Evolutionary conservation across 768 basidiomycete genomes (phyloP).

Genomic region (Calocera cornea): DNA sequence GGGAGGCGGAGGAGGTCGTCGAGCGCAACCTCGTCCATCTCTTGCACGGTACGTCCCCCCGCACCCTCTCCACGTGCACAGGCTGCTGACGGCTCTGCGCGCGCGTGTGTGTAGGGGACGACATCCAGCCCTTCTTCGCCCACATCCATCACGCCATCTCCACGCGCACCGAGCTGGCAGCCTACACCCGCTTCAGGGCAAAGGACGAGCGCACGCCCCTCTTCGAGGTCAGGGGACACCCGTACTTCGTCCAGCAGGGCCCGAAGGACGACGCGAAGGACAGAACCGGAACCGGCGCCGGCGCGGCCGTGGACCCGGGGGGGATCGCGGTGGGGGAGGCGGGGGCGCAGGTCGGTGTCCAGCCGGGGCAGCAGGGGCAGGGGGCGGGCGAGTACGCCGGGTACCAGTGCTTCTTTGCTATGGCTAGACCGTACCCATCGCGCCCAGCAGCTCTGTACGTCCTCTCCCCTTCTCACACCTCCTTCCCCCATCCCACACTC

Average conservation of each 20-base stretch:
- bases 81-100: constrained; percentile 41
- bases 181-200: constrained; percentile 44
- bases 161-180: constrained; percentile 34
- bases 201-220: constrained; percentile 27
- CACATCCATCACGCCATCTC: constrained; percentile 37
- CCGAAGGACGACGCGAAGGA: neutral
- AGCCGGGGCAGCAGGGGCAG: neutral
- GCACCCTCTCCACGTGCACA: constrained; percentile 25
- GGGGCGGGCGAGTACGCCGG: constrained; percentile 8
- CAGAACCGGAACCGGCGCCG: neutral
- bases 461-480: neutral
- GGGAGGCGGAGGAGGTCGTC: constrained; percentile 58
- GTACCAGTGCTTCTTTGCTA: constrained; percentile 55
- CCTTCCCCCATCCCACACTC: neutral
- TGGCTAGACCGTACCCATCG: constrained; percentile 65
- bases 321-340: neutral
- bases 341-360: neutral
- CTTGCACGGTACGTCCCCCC: constrained; percentile 40
- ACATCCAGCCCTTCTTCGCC: constrained; percentile 11
- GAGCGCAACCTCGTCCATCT: constrained; percentile 53
- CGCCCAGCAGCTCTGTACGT: constrained; percentile 55
- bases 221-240: constrained; percentile 58
- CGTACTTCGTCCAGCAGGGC: constrained; percentile 32
- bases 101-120: constrained; percentile 14
- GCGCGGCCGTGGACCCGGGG: neutral